Conservation (phyloP, 768 basidiomycete genomes). For the Lentinula lateritia region DNA sequence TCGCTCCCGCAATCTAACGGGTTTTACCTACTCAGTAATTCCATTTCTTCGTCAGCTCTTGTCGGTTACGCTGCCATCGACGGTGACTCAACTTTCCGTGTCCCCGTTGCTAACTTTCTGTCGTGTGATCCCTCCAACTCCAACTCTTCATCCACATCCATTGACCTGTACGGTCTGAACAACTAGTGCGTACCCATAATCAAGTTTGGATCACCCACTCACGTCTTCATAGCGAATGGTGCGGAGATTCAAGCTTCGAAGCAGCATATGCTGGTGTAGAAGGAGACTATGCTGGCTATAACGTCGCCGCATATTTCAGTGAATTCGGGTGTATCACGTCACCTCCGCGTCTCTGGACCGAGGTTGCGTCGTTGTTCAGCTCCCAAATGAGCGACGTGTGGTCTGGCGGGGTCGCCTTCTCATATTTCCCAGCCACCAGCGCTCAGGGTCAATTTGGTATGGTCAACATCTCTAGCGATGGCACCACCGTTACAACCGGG, state of each 20-base stretch:
- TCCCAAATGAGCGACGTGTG: conserved; percentile 70
- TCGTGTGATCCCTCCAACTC: conserved; percentile 58
- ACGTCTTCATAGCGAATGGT: conserved; percentile 61
- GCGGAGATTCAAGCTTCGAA: conserved; percentile 60
- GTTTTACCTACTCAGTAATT: conserved; percentile 36
- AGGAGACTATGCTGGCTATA: conserved; percentile 53
- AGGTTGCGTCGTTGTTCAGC: conserved; percentile 68
- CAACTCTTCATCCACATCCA: conserved; percentile 54
- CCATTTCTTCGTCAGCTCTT: conserved; percentile 58
- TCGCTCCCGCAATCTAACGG: background rate
- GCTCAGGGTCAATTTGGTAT: conserved; percentile 78
- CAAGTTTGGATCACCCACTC: conserved; percentile 8
- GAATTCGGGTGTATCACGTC: conserved; percentile 74
- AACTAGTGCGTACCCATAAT: conserved; percentile 56
- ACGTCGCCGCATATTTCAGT: conserved; percentile 85
- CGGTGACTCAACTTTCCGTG: conserved; percentile 55
- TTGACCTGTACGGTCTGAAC: conserved; percentile 87
- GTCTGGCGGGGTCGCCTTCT: conserved; percentile 88
- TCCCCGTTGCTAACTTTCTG: conserved; percentile 70
- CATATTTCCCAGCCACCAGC: conserved; percentile 82
- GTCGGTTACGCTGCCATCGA: conserved; percentile 88
- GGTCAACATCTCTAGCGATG: conserved; percentile 57
- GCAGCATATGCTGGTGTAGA: conserved; percentile 52
- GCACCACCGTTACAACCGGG: conserved; percentile 60
- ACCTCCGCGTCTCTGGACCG: conserved; percentile 72